Conservation (phyloP, 2,329 filamentous ascomycete species). For the Aureobasidium pullulans region DNA sequence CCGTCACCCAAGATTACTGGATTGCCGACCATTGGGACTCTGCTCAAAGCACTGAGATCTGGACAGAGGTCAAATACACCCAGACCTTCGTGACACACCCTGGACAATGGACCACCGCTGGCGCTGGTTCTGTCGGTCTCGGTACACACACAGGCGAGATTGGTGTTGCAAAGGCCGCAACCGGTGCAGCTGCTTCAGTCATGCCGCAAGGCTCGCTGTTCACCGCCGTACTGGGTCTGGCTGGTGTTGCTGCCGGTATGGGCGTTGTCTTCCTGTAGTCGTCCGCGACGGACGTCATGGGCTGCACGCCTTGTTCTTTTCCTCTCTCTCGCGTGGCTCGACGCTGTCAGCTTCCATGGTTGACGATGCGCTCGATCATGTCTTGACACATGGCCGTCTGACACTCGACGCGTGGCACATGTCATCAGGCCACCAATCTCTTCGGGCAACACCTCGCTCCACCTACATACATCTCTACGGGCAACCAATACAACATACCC, state of each 20-base stretch:
- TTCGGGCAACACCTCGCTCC: no score
- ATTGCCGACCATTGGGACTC: constrained; percentile 12
- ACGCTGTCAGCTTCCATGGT: background rate
- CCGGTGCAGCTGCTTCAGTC: background rate
- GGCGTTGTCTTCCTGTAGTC: constrained; percentile 2
- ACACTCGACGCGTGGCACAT: background rate
- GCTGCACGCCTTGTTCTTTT: background rate
- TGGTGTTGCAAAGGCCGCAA: constrained; percentile 2
- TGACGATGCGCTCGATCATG: background rate
- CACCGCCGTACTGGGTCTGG: background rate
- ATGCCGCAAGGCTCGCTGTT: constrained; percentile 6
- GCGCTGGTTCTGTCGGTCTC: constrained; percentile 22
- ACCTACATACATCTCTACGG: no score
- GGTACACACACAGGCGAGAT: constrained; percentile 19
- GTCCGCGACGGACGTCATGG: background rate
- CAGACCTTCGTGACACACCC: constrained; percentile 25
- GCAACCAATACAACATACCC: no score
- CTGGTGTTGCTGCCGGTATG: constrained; percentile 7
- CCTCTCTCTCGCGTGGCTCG: background rate
- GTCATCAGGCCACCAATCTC: background rate
- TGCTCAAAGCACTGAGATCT: constrained; percentile 16
- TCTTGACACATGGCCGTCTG: background rate
- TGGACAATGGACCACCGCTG: constrained; percentile 22
- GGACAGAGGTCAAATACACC: constrained; percentile 22
- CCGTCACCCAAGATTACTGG: constrained; percentile 2